A percentile compares a stretch with the other conserved stretches of the same genome.
Conservation (phyloP, 306 rosid genomes). For the Mimosa bimucronata region DNA sequence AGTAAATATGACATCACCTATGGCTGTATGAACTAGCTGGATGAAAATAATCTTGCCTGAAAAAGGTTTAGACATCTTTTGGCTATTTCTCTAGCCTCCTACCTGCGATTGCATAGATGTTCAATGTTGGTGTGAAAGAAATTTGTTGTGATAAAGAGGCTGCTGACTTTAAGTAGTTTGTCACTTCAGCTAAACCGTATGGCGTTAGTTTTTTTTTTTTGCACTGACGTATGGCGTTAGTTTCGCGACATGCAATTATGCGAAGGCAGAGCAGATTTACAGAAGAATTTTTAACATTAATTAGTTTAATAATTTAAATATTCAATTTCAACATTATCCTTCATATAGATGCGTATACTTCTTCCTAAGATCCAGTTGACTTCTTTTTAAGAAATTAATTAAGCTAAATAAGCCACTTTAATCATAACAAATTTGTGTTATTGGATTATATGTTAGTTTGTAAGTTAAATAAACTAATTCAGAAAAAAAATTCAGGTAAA, state of each 20-base stretch:
- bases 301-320: background rate
- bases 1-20: background rate
- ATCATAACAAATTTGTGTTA: no score
- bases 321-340: no score
- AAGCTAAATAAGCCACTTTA: no score
- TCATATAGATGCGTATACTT: no score
- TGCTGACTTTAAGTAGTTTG: background rate
- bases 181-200: background rate
- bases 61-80: background rate
- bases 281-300: background rate
- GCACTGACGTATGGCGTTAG: no score
- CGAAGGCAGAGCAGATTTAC: background rate
- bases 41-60: background rate
- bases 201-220: background rate
- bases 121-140: background rate
- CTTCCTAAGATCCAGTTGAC: no score
- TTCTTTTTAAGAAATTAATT: no score
- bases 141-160: background rate
- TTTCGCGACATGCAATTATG: no score
- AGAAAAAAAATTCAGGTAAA: no score
- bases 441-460: no score
- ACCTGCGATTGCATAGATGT: background rate
- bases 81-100: background rate
- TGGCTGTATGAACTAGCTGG: no score
- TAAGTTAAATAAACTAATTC: no score